These are phyloP conservation scores for Fraxinus sp. DNA, from an alignment of 305 asterid genomes.

Conservation along the genomic window DNA sequence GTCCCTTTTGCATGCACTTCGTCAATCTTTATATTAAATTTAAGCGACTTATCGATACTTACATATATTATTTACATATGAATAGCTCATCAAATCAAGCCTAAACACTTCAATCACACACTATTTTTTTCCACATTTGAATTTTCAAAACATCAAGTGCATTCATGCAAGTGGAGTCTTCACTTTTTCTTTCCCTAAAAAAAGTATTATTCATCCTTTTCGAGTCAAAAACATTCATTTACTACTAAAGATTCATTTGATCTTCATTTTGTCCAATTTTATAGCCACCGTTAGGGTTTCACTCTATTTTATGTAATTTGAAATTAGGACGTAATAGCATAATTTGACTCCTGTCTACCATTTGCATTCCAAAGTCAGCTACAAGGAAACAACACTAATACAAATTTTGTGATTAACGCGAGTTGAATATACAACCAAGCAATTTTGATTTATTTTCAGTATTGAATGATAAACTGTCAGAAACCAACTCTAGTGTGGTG, in stretches of 20 bases:
- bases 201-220: not conserved
- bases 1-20: not conserved
- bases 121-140: not conserved
- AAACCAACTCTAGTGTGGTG: not conserved
- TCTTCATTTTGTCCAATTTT: not conserved
- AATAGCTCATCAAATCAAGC: not conserved
- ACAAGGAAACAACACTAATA: too few relatives aligned
- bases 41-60: too few relatives aligned
- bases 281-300: not conserved
- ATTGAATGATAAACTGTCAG: not conserved
- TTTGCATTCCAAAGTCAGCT: too few relatives aligned
- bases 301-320: too few relatives aligned
- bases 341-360: too few relatives aligned
- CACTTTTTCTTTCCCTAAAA: not conserved
- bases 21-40: too few relatives aligned
- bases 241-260: too few relatives aligned
- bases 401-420: too few relatives aligned
- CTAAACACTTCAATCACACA: not conserved
- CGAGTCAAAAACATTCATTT: not conserved
- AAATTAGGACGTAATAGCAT: not conserved
- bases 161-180: not conserved
- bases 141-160: not conserved
- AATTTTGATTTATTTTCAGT: too few relatives aligned
- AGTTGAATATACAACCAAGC: not conserved
- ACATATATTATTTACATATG: not conserved